These are phyloP conservation scores for Fusarium goolgardi DNA, from an alignment of 2,329 filamentous ascomycete species.

Conservation along the genomic window DNA sequence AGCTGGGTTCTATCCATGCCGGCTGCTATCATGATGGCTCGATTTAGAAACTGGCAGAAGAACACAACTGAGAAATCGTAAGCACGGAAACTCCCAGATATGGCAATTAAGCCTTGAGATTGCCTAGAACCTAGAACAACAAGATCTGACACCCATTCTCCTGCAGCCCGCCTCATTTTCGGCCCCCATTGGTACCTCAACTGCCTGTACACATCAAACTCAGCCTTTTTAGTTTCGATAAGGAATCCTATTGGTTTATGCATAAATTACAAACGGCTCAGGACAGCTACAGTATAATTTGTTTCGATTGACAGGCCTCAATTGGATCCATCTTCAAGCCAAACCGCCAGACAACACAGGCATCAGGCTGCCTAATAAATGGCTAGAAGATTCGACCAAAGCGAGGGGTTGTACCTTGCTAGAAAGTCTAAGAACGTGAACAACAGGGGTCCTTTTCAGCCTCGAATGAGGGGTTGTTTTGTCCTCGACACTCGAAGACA, in stretches of 20 bases:
- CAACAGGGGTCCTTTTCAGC: conserved; percentile 41
- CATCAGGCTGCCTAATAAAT: conserved; percentile 9
- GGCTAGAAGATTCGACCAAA: conserved; percentile 45
- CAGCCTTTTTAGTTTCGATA: conserved; percentile 29
- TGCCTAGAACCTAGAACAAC: not conserved
- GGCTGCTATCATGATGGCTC: not conserved
- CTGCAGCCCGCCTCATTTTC: conserved; percentile 18
- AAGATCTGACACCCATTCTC: not conserved
- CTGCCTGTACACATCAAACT: conserved; percentile 1
- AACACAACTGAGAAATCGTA: not conserved
- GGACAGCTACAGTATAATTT: conserved; percentile 5
- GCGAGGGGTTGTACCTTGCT: conserved; percentile 29
- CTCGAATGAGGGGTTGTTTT: conserved; percentile 36
- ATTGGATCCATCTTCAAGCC: not conserved
- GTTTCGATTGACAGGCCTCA: conserved; percentile 22
- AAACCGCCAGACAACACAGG: conserved; percentile 2
- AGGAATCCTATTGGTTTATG: conserved; percentile 12
- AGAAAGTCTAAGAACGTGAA: conserved; percentile 37
- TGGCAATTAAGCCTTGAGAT: not conserved
- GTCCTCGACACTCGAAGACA: conserved; percentile 6
- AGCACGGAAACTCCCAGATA: not conserved
- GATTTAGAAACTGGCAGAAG: not conserved
- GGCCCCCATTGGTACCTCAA: not conserved
- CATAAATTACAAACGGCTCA: conserved; percentile 5
- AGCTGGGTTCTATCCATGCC: not conserved